Base-by-base conservation (phyloP, 768 basidiomycete genomes). In the Lactarius vividus region DNA sequence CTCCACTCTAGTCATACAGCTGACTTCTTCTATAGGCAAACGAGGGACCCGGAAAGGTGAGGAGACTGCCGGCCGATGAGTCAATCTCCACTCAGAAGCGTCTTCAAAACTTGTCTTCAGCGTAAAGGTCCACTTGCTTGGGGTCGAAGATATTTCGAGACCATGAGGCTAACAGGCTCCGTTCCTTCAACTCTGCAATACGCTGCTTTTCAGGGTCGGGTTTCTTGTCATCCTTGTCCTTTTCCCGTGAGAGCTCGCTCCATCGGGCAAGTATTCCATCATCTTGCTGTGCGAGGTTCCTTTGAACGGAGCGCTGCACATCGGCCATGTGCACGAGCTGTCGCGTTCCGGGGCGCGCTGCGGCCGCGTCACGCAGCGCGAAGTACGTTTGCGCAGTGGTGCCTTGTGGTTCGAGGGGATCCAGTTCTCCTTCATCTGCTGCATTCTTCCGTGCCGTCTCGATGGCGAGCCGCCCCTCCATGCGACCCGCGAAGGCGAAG, bases 251-350 rank as follows among this genome's bases (percentile, higher is more conserved):
- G 29, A 18, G 20, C 23, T n/a, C n/a, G 40, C 6, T 33, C 29
- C 20, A 15, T 10, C 35, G 13, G 53, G 35, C 3, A 20, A 28
- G 11, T 1, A n/a, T 23, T 13, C 18, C 39, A 7, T n/a, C 11
- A 13, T 11, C 46, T 26, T 57, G 9, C 13, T 18, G 62, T 8
- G n/a, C 57, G 18, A 67, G 52, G 26, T 37, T 49, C n/a, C 67
- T 46, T 57, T 42, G 53, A n/a, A 68, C 62, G 11, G 59, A 69
- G n/a, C 23, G 62, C 49, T 64, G 69, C 8, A 70, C 69, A 28
- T 67, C 69, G 10, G 35, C 37, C 40, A 71, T 13, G 46, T 67
- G 70, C 49, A 62, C 69, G 18, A 69, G 65, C 13, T 57, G 61
- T 40, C 62, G 58, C 3, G 3, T 3, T 33, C 59, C 42, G 15